Conservation (phyloP, 2,329 filamentous ascomycete species). For the Lasiodiplodia gonubiensis region DNA sequence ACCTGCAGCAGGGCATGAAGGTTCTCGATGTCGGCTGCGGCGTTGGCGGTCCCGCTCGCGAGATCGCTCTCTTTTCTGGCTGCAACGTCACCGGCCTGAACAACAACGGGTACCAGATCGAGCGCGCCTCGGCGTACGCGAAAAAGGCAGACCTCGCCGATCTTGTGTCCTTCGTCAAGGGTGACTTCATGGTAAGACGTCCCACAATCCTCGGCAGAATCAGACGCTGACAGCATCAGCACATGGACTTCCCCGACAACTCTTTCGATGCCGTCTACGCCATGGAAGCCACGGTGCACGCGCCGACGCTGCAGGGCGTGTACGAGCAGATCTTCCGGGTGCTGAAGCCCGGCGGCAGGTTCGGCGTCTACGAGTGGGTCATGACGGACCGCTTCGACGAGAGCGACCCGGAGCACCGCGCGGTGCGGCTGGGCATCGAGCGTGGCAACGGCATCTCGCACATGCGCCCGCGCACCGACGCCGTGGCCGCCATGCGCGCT, state of each 20-base stretch:
- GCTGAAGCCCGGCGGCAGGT: slow-evolving; percentile 92
- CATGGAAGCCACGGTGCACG: slow-evolving; percentile 96
- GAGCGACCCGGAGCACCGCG: slow-evolving; percentile 80
- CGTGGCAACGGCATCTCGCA: slow-evolving; percentile 96
- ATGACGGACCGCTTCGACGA: slow-evolving; percentile 98
- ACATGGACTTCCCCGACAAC: slow-evolving; percentile 94
- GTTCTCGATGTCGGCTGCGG: slow-evolving; percentile 97
- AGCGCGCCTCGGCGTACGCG: slow-evolving; percentile 85
- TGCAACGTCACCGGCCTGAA: slow-evolving; percentile 89
- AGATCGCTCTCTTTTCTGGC: slow-evolving; percentile 95
- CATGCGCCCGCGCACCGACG: slow-evolving; percentile 89
- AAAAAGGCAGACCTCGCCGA: slow-evolving; percentile 77
- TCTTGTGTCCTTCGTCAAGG: slow-evolving; percentile 88
- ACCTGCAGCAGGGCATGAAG: slow-evolving; percentile 82
- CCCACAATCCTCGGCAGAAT: slow-evolving; percentile 17
- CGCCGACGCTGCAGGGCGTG: slow-evolving; percentile 85
- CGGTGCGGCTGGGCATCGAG: slow-evolving; percentile 95
- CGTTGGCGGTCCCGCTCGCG: slow-evolving; percentile 91
- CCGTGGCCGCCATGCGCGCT: slow-evolving; percentile 78
- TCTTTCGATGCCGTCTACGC: slow-evolving; percentile 94
- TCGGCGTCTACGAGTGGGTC: slow-evolving; percentile 98
- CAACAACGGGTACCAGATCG: slow-evolving; percentile 99
- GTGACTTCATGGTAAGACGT: slow-evolving; percentile 81
- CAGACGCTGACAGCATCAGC: slow-evolving; percentile 53
- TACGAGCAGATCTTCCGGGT: slow-evolving; percentile 95